Base-by-base conservation (phyloP, 2,329 filamentous ascomycete genomes). In the Boeremia exigua region DNA sequence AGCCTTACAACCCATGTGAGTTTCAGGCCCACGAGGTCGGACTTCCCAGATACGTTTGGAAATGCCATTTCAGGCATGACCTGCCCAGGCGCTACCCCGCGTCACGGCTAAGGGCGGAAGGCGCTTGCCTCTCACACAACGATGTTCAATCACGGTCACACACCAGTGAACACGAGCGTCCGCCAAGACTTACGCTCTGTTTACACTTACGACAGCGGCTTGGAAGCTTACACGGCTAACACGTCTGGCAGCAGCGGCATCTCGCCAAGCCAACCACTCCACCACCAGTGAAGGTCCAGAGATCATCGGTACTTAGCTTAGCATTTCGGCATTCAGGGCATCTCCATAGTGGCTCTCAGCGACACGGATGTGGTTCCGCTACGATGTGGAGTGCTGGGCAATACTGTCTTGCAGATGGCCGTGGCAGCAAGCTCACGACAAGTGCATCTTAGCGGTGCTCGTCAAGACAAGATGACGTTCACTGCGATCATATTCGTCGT, bases 321-420 rank as follows among this genome's bases (percentile, higher is more conserved):
- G 17, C 39, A 51, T 7, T 2, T 37, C 39, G 25, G n/a, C 27
- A 37, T 12, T 38, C 15, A 12, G 36, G 5, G 1, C 34, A 14
- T 42, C 29, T 12, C 19, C 12, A 37, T 4, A n/a, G 19, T 17
- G 10, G 32, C 28, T 39, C 36, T 15, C 28, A 25, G n/a, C 40
- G 19, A 34, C 15, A 33, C 36, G 49, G 42, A 46, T 12, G 29
- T 40, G 38, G n/a, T 27, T 49, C 46, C 52, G 52, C 11, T 23
- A n/a, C 45, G 30, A 37, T n/a, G 33, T 40, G 29, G n/a, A 37
- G 28, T 12, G 1, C 46, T 46, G 29, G 52, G 52, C 46, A 55
- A 55, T 55, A 49, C 14, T 49, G 10, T 17, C 52, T 12, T 55
- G 52, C 46, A 55, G 45, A 38, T 32, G 12, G 5, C n/a, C 27